A percentile compares a stretch with the other conserved stretches of the same genome.
Conservation (phyloP, 2,329 filamentous ascomycete genomes). For the Fusarium lyarnte region DNA sequence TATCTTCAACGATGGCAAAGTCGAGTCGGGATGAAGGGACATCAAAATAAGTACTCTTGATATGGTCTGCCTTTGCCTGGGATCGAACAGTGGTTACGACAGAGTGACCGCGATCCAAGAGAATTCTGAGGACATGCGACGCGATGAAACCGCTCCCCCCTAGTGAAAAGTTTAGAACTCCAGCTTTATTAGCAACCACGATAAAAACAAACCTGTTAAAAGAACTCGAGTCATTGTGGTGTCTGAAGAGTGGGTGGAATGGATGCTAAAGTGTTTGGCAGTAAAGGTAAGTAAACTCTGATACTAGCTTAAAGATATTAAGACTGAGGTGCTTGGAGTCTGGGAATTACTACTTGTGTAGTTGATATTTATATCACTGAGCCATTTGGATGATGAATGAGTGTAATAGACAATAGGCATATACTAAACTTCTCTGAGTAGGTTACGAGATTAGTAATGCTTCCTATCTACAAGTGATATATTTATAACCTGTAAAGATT, state of each 20-base stretch:
- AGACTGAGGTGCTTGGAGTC: not conserved
- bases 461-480: not conserved
- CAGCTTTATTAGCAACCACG: not conserved
- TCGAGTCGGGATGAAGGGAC: not conserved
- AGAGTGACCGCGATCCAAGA: not conserved
- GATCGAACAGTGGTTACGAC: not conserved
- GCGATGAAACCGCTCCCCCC: not conserved
- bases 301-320: no score
- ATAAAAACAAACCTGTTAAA: not conserved
- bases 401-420: accelerated
- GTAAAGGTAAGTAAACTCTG: not conserved
- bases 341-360: no score
- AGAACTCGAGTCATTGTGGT: not conserved
- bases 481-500: not conserved
- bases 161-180: not conserved
- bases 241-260: not conserved
- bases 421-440: not conserved
- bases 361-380: not conserved
- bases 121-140: not conserved
- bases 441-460: not conserved
- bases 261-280: not conserved
- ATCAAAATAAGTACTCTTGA: not conserved
- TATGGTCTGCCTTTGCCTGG: not conserved
- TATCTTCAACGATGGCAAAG: not conserved
- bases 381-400: not conserved